Conservation (phyloP, 805 yeast species). For the Debaryomyces tyrocola region DNA sequence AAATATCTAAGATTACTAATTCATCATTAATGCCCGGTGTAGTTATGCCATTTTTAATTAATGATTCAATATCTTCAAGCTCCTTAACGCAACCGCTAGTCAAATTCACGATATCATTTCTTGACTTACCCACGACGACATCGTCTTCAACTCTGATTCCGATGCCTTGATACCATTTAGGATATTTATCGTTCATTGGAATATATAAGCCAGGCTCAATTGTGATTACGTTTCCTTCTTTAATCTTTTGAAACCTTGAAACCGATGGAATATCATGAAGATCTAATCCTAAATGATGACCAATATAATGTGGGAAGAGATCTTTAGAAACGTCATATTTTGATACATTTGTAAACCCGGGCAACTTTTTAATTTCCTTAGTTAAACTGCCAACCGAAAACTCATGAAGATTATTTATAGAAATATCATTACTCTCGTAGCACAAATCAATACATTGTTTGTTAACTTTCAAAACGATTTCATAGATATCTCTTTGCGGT, state of each 20-base stretch:
- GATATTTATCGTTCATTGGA: conserved; percentile 72
- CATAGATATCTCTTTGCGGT: conserved; percentile 83
- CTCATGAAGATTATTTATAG: conserved; percentile 76
- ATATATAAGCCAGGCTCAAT: conserved; percentile 95
- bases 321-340: conserved; percentile 50
- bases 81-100: conserved; percentile 88
- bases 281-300: conserved; percentile 93
- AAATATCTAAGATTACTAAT: conserved; percentile 27
- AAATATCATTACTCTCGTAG: conserved; percentile 48
- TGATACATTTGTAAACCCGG: conserved; percentile 59
- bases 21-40: conserved; percentile 45
- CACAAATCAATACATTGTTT: conserved; percentile 74
- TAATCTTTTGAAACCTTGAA: conserved; percentile 55
- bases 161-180: conserved; percentile 77
- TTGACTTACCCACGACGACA: conserved; percentile 69
- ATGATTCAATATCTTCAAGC: conserved; percentile 71
- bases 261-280: conserved; percentile 77
- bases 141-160: conserved; percentile 97
- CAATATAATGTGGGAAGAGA: conserved; percentile 90
- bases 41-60: conserved; percentile 61
- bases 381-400: conserved; percentile 59
- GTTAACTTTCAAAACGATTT: conserved; percentile 83
- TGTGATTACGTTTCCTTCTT: conserved; percentile 80
- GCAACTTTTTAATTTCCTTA: conserved; percentile 62
- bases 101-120: conserved; percentile 50